phyloP scores from a whole-genome alignment of 2,329 filamentous ascomycete species.

The Diaporthe caulivora region DNA sequence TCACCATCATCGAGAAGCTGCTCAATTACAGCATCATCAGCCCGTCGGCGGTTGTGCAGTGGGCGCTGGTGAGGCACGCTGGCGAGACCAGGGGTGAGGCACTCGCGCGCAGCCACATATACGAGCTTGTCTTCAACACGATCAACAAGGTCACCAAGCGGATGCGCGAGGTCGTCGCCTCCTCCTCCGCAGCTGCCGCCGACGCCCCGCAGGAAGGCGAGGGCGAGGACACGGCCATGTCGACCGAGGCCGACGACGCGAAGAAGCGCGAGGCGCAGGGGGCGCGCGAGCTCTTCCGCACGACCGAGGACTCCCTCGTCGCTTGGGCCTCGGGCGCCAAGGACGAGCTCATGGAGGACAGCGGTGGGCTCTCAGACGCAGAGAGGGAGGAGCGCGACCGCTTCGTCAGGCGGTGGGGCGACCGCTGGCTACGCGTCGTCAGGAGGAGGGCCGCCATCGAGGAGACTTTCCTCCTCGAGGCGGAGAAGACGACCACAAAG shows the following conservation, averaged over 20 bases:
- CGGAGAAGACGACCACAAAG: slow-evolving; percentile 44
- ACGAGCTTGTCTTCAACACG: slow-evolving; percentile 90
- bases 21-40: slow-evolving; percentile 97
- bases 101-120: slow-evolving; percentile 82
- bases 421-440: slow-evolving; percentile 89
- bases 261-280: slow-evolving; percentile 76
- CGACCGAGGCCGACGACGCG: slow-evolving; percentile 67
- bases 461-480: slow-evolving; percentile 72
- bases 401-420: slow-evolving; percentile 83
- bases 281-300: slow-evolving; percentile 83
- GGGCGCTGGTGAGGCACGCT: slow-evolving; percentile 78
- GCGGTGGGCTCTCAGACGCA: slow-evolving; percentile 42
- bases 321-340: slow-evolving; percentile 80
- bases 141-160: slow-evolving; percentile 91
- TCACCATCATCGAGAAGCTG: slow-evolving; percentile 95
- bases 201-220: slow-evolving; percentile 48
- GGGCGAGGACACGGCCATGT: slow-evolving; percentile 57
- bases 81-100: slow-evolving; percentile 67
- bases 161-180: slow-evolving; percentile 80
- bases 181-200: slow-evolving; percentile 43
- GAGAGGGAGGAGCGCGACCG: slow-evolving; percentile 71
- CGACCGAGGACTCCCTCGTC: slow-evolving; percentile 82
- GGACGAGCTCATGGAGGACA: slow-evolving; percentile 79
- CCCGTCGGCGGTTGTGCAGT: slow-evolving; percentile 87
- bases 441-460: slow-evolving; percentile 85